Evolutionary conservation across 1,284 basidiomycete species (phyloP).

Genomic region (Ceratobasidium papillatum): DNA sequence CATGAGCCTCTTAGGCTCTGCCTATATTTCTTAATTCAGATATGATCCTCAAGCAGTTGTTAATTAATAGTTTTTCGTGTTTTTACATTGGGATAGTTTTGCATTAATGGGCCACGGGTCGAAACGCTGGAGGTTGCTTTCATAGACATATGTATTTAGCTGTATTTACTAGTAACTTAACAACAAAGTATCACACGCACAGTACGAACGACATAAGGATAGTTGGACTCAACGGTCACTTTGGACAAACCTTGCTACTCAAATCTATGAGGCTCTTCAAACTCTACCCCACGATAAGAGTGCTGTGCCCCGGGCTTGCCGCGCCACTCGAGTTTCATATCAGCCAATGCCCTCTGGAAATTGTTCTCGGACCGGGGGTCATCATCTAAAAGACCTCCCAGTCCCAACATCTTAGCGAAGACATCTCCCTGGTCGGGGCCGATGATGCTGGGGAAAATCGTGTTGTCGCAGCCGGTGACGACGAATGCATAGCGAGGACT

Average conservation of each 20-base stretch:
- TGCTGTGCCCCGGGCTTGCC: not conserved
- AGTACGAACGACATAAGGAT: no score
- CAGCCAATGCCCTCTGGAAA: not conserved
- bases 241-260: not conserved
- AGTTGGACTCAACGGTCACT: no score
- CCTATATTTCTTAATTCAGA: not conserved
- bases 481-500: not conserved
- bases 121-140: no score
- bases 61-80: no score
- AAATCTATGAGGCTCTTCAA: not conserved
- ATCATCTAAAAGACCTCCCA: not conserved
- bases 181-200: no score
- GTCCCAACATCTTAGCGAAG: not conserved
- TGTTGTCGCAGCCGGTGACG: not conserved
- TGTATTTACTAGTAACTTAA: no score
- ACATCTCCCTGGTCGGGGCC: not conserved
- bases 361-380: not conserved
- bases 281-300: not conserved
- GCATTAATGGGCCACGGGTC: no score
- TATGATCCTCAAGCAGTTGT: no score
- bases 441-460: not conserved
- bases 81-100: no score
- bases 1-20: not conserved
- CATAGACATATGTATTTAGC: no score
- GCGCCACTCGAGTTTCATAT: not conserved